Percentiles rank a stretch among this genome's conserved stretches.
These are phyloP conservation scores for Alisma plantagoaquatica DNA, from an alignment of 106 monocot genomes.

Conservation along the genomic window DNA sequence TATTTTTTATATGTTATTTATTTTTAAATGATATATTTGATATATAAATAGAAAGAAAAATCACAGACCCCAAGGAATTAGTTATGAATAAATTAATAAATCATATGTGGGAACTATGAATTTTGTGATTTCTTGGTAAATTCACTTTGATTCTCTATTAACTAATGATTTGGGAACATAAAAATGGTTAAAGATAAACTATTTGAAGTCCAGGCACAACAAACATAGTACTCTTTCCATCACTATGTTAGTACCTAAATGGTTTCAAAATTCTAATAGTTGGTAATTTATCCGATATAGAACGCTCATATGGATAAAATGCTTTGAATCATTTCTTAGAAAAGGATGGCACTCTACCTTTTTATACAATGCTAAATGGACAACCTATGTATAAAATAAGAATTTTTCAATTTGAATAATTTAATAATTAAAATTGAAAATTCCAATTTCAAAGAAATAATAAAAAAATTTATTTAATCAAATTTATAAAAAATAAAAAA, in stretches of 20 bases:
- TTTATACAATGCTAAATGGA: too few species aligned
- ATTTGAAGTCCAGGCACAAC: background rate
- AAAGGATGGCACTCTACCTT: background rate
- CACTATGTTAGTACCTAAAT: background rate
- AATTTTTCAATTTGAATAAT: background rate
- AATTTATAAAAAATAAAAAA: too few species aligned
- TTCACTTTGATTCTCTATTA: slow-evolving; percentile 1
- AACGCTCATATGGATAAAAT: background rate
- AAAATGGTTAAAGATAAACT: background rate
- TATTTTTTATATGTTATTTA: too few species aligned
- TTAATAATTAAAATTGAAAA: background rate
- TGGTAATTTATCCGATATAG: background rate
- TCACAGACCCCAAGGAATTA: too few species aligned
- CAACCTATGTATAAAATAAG: background rate
- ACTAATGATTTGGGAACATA: background rate
- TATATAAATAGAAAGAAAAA: too few species aligned
- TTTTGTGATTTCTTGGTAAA: background rate
- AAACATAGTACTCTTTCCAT: background rate
- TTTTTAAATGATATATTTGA: too few species aligned
- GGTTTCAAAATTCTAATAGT: background rate
- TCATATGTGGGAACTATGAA: background rate
- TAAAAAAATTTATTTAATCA: too few species aligned
- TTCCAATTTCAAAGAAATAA: too few species aligned
- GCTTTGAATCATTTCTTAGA: background rate
- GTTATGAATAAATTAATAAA: too few species aligned